These are phyloP conservation scores for Lactarius sp. DNA, from an alignment of 768 basidiomycete genomes.

Conservation along the genomic window DNA sequence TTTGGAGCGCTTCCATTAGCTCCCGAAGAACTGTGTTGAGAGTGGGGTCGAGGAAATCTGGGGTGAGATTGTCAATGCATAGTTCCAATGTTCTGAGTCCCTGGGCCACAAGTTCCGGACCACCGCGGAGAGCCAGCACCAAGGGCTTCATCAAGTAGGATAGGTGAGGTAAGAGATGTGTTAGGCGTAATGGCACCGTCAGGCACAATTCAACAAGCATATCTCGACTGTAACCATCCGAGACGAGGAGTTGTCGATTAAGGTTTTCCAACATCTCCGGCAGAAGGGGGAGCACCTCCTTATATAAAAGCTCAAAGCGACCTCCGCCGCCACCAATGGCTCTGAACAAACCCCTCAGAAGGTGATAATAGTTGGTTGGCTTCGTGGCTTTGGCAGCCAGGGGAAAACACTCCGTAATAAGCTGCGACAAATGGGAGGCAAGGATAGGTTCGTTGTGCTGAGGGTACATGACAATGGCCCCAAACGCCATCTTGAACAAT, in stretches of 20 bases:
- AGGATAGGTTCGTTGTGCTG: conserved; percentile 82
- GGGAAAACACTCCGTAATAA: conserved; percentile 96
- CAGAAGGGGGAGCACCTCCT: conserved; percentile 91
- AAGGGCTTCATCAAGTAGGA: conserved; percentile 95
- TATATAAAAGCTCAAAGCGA: conserved; percentile 89
- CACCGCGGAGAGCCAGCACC: conserved; percentile 83
- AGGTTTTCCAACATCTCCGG: conserved; percentile 97
- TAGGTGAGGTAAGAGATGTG: conserved; percentile 92
- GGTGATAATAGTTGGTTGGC: conserved; percentile 88
- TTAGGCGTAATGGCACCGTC: conserved; percentile 92
- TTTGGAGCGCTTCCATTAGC: conserved; percentile 91
- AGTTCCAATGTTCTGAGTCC: conserved; percentile 94
- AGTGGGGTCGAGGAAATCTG: conserved; percentile 96
- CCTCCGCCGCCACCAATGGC: conserved; percentile 90
- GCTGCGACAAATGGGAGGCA: conserved; percentile 85
- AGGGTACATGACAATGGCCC: conserved; percentile 73
- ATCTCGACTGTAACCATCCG: conserved; percentile 78
- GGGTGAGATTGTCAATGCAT: conserved; percentile 98
- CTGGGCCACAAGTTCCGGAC: conserved; percentile 87
- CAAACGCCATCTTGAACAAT: conserved; percentile 93
- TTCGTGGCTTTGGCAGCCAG: conserved; percentile 88
- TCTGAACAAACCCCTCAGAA: conserved; percentile 88
- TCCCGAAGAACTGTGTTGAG: conserved; percentile 89
- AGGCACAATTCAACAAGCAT: conserved; percentile 96
- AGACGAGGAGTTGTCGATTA: conserved; percentile 82